Base-by-base conservation (phyloP, 169 alveolate species). In the Eimeria maxima region DNA sequence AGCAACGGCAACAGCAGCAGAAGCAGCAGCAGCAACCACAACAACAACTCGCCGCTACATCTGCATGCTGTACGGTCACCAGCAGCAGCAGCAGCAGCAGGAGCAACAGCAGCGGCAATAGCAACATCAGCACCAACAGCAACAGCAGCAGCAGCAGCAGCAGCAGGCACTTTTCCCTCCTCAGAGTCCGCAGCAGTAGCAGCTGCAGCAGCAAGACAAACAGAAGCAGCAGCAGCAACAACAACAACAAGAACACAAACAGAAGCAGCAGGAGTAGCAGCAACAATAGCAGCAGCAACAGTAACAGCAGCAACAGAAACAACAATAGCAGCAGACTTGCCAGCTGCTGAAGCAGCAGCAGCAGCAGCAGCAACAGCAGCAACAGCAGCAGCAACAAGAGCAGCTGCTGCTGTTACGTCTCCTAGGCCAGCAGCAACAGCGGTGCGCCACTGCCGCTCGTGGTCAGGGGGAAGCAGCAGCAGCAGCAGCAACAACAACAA, bases 371-470 rank as follows among this genome's bases (percentile, higher is more conserved):
- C 80, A 69, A 45, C 80, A 22, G 24, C 42, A 69, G 80, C 42
- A 27, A 3, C 80, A 69, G 80, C 80, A 22, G 80, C 80, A 13
- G 80, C 80, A 27, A 45, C 80, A 69, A 20, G 47, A 69, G 80
- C 80, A 69, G 45, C 80, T n/a, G 20, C 80, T 29, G 45, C 80
- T 29, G 80, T 3, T 27, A 27, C 80, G 5, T 13, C 45, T 7
- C 50, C 47, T 10, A 24, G 57, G 57, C 57, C 57, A 50, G 18
- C 57, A 50, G n/a, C n/a, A n/a, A 50, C 57, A 11, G 57, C 57
- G 57, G 57, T 50, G 11, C 57, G 57, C 57, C 57, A 50, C 11
- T 50, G 57, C 57, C 57, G 57, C 5, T 50, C 57, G 5, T 50
- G 57, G 57, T 5, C 18, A 50, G 57, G 57, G 18, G 57, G 11